These are phyloP conservation scores for Neurospora cerealis DNA, from an alignment of 495 filamentous ascomycete species.

Conservation along the genomic window DNA sequence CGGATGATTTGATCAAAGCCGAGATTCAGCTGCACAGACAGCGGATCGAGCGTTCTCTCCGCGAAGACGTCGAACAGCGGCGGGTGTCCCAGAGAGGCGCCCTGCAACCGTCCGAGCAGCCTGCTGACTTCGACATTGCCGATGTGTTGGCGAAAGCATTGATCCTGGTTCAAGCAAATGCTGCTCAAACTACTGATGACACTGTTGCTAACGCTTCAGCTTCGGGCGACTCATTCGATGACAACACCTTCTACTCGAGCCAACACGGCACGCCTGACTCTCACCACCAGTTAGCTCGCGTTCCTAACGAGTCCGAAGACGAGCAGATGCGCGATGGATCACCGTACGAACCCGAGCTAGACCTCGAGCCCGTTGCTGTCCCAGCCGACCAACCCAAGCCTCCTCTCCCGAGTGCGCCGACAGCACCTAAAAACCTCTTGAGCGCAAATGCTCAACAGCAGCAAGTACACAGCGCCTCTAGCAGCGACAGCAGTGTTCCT, in stretches of 20 bases:
- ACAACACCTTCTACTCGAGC: slow-evolving; percentile 94
- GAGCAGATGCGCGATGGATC: slow-evolving; percentile 29
- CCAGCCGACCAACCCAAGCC: background rate
- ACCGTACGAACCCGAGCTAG: slow-evolving; percentile 23
- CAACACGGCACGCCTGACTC: slow-evolving; percentile 45
- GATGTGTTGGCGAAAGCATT: slow-evolving; percentile 64
- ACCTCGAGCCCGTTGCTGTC: slow-evolving; percentile 9
- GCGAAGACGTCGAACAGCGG: slow-evolving; percentile 62
- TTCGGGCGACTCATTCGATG: slow-evolving; percentile 73
- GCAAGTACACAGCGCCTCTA: slow-evolving; percentile 3
- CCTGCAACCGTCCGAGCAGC: slow-evolving; percentile 50
- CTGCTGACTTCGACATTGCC: slow-evolving; percentile 64
- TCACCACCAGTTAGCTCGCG: slow-evolving; percentile 25
- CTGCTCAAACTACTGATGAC: slow-evolving; percentile 41
- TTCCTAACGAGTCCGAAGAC: slow-evolving; percentile 34
- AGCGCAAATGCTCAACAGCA: slow-evolving; percentile 3
- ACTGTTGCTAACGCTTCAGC: slow-evolving; percentile 48
- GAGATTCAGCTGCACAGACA: slow-evolving; percentile 73
- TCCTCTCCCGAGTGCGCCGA: slow-evolving; percentile 4
- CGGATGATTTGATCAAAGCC: slow-evolving; percentile 70
- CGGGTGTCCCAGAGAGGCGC: slow-evolving; percentile 40
- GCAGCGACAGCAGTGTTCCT: background rate
- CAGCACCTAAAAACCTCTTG: slow-evolving; percentile 2
- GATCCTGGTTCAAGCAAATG: slow-evolving; percentile 47
- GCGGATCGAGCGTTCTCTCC: slow-evolving; percentile 65